A percentile compares a stretch with the other conserved stretches of the same genome.
Conservation (phyloP, 179 eudicot species). For the Silene coronaria region DNA sequence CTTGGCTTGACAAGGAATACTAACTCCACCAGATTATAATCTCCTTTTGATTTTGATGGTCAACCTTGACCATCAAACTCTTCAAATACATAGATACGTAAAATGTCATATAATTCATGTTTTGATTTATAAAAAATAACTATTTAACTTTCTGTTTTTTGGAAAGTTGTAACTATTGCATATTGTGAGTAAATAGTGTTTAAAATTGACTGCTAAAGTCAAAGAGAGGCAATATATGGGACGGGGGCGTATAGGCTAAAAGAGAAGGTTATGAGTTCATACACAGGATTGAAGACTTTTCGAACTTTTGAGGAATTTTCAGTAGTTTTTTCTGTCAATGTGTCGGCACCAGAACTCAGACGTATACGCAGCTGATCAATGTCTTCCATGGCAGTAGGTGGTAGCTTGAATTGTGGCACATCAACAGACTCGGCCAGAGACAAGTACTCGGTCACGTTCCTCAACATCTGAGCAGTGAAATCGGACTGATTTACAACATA, state of each 20-base stretch:
- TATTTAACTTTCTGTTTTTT: background rate
- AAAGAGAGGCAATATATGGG: background rate
- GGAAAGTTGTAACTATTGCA: background rate
- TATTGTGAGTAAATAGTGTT: background rate
- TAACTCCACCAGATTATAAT: background rate
- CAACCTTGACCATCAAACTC: background rate
- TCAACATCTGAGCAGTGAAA: constrained; percentile 71
- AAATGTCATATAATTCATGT: background rate
- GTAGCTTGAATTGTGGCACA: constrained; percentile 67
- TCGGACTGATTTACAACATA: constrained; percentile 91
- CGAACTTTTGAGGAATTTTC: constrained; percentile 54
- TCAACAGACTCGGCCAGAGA: constrained; percentile 63
- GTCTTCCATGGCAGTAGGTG: constrained; percentile 49
- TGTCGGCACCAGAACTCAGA: constrained; percentile 62
- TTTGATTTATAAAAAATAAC: background rate
- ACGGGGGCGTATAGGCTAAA: background rate
- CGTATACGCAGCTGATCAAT: constrained; percentile 60
- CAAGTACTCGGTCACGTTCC: constrained; percentile 72
- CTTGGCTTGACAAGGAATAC: background rate
- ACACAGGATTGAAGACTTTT: constrained; percentile 67
- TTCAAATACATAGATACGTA: background rate
- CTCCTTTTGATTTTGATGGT: background rate
- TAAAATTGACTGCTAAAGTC: background rate
- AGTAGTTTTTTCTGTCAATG: constrained; percentile 54
- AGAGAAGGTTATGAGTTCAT: constrained; percentile 23